A percentile compares a stretch with the other conserved stretches of the same genome.
These are phyloP conservation scores for Planoprotostelium fungivorum DNA, from an alignment of 78 protist species.

Conservation along the genomic window DNA sequence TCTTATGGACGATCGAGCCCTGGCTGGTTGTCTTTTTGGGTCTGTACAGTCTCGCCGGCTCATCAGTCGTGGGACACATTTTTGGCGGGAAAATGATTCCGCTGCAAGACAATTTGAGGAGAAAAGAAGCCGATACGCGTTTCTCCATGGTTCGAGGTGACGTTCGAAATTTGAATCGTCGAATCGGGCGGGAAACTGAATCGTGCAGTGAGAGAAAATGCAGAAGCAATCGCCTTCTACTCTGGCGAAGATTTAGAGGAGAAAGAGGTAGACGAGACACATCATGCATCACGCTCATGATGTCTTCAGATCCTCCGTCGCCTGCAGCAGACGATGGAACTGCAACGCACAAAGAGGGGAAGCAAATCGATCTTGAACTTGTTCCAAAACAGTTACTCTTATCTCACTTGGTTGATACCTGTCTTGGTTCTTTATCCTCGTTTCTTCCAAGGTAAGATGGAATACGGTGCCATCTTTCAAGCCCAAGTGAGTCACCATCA, in stretches of 20 bases:
- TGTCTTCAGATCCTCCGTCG: neutral
- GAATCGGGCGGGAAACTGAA: neutral
- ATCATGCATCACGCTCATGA: neutral
- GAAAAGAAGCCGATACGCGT: neutral
- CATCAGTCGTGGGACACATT: neutral
- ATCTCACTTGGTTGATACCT: neutral
- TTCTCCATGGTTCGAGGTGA: neutral
- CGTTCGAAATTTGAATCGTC: neutral
- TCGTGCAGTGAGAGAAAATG: neutral
- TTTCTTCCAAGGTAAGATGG: neutral
- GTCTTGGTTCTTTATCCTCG: neutral
- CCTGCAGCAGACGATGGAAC: neutral
- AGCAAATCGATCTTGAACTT: neutral
- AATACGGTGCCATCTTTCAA: neutral
- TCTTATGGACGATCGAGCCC: neutral
- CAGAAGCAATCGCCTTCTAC: neutral
- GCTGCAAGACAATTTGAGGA: neutral
- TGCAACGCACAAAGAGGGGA: neutral
- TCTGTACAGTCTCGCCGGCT: neutral
- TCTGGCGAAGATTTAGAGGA: neutral
- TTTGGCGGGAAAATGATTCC: neutral
- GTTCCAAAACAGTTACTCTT: neutral
- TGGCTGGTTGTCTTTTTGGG: neutral
- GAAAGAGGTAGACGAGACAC: neutral
- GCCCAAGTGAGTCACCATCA: no score